These are phyloP conservation scores for Beauveria pseudobassiana DNA, from an alignment of 2,329 filamentous ascomycete genomes.

Conservation along the genomic window DNA sequence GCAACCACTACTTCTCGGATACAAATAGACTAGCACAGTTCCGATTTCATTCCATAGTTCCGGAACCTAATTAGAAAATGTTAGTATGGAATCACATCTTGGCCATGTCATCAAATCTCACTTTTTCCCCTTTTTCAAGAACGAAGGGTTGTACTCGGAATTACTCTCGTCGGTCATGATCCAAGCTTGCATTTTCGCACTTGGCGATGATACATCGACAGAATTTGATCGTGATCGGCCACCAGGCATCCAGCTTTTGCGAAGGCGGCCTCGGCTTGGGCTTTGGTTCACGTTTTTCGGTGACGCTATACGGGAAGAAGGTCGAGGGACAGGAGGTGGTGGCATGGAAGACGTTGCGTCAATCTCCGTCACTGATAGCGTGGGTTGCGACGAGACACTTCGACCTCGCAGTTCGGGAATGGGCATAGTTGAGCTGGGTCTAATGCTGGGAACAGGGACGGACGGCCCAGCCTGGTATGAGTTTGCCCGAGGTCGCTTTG, in stretches of 20 bases:
- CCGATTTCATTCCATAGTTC: constrained; percentile 59
- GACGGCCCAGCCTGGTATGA: constrained; percentile 23
- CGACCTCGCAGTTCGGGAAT: constrained; percentile 31
- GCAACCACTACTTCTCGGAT: constrained; percentile 39
- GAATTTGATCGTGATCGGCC: constrained; percentile 46
- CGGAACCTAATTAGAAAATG: constrained; percentile 40
- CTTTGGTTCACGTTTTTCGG: constrained; percentile 33
- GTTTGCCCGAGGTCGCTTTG: constrained; percentile 24
- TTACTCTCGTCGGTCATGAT: constrained; percentile 44
- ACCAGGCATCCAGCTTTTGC: constrained; percentile 48
- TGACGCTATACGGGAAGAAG: neutral
- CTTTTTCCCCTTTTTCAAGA: constrained; percentile 48
- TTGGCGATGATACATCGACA: constrained; percentile 20
- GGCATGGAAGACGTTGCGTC: constrained; percentile 5
- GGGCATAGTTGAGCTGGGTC: constrained; percentile 24
- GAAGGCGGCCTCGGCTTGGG: constrained; percentile 36
- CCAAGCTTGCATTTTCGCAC: constrained; percentile 38
- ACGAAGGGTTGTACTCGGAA: constrained; percentile 48
- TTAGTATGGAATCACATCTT: constrained; percentile 12
- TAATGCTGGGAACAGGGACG: constrained; percentile 19
- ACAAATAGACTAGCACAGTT: constrained; percentile 50
- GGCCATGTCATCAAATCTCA: constrained; percentile 20
- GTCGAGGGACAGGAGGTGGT: constrained; percentile 1
- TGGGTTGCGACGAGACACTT: constrained; percentile 41
- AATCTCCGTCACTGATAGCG: constrained; percentile 17